Conservation (phyloP, 2,329 filamentous ascomycete species). For the Fusarium sp. region DNA sequence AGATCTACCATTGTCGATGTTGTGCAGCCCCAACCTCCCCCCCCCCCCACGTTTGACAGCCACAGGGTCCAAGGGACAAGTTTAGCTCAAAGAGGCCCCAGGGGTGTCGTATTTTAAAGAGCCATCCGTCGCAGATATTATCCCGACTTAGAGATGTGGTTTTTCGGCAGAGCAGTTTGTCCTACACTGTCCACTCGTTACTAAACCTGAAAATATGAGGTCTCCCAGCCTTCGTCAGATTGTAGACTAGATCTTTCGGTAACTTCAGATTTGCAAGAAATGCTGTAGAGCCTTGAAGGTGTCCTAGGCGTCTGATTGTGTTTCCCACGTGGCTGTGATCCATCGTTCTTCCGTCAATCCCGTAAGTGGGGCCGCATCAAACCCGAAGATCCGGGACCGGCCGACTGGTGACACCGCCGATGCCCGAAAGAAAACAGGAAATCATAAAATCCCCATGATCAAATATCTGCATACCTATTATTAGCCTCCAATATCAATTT, state of each 20-base stretch:
- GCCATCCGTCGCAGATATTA: too few relatives aligned
- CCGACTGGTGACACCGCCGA: not conserved
- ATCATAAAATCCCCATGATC: not conserved
- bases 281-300: not conserved
- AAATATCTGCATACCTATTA: not conserved
- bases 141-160: too few relatives aligned
- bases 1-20: constrained; percentile 6
- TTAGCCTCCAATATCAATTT: not conserved
- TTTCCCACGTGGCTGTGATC: not conserved
- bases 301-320: too few relatives aligned
- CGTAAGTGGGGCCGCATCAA: constrained; percentile 13
- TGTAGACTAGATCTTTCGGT: not conserved
- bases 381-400: constrained; percentile 13
- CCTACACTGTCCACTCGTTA: too few relatives aligned
- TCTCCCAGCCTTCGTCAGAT: too few relatives aligned
- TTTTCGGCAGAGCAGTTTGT: too few relatives aligned
- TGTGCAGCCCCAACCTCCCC: too few relatives aligned
- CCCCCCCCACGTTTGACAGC: constrained; percentile 1
- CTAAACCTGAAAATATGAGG: too few relatives aligned
- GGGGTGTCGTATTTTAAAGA: not conserved
- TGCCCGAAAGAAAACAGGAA: not conserved
- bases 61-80: not conserved
- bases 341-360: not conserved
- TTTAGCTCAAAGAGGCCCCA: not conserved
- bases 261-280: not conserved